Percentiles rank a stretch among this genome's conserved stretches.
phyloP scores from a whole-genome alignment of 805 yeast genomes.

The Sugiyamaella lignohabitans region DNA sequence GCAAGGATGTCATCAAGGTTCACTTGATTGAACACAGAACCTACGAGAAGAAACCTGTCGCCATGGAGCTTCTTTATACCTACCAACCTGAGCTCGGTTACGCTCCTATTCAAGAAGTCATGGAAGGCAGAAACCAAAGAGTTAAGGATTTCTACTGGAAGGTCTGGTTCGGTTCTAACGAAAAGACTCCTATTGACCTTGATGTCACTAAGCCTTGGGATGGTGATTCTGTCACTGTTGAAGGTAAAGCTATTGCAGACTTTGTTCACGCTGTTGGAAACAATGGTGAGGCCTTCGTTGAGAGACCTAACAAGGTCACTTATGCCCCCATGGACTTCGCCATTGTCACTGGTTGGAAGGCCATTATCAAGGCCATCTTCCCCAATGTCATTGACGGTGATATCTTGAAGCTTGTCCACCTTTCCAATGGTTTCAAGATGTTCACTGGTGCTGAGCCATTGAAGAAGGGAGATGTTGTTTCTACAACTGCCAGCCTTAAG shows the following conservation, averaged over 20 bases:
- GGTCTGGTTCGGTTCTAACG: conserved; percentile 75
- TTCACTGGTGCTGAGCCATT: conserved; percentile 85
- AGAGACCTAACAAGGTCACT: conserved; percentile 66
- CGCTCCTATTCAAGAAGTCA: conserved; percentile 87
- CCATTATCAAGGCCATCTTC: conserved; percentile 97
- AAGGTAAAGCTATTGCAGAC: conserved; percentile 74
- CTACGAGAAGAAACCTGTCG: conserved; percentile 64
- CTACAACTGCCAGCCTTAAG: conserved; percentile 75
- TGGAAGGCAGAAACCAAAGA: conserved; percentile 85
- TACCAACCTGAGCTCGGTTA: conserved; percentile 86
- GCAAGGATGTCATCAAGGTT: conserved; percentile 53
- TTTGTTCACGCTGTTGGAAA: conserved; percentile 97
- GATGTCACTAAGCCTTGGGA: conserved; percentile 65
- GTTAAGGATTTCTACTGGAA: conserved; percentile 97
- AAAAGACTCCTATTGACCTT: conserved; percentile 43
- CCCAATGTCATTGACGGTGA: conserved; percentile 96
- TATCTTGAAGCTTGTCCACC: conserved; percentile 83
- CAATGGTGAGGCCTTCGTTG: conserved; percentile 91
- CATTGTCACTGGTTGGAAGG: conserved; percentile 96
- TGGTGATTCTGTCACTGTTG: conserved; percentile 63
- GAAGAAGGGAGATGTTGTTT: conserved; percentile 78
- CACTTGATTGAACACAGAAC: conserved; percentile 83
- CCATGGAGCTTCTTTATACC: conserved; percentile 69
- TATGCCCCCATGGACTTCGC: conserved; percentile 99
- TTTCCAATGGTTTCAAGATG: conserved; percentile 92